Evolutionary conservation across 2,329 filamentous ascomycete genomes (phyloP).

Genomic region (Coleophoma crateriformis): DNA sequence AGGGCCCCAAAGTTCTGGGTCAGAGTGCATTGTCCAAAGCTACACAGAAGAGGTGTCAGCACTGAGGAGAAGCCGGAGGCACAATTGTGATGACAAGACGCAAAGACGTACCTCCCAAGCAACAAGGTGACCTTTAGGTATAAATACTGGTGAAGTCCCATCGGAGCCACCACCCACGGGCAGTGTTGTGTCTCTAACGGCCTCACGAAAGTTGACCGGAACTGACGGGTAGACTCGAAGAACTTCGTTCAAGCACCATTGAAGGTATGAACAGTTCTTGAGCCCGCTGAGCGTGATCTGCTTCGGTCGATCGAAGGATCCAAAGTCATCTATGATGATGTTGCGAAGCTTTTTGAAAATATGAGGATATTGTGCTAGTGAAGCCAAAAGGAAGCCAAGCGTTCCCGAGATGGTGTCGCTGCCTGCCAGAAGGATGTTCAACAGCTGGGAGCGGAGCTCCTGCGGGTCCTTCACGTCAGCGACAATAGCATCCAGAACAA

Average conservation of each 20-base stretch:
- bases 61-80: constrained; percentile 7
- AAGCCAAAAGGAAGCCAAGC: constrained; percentile 37
- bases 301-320: constrained; percentile 13
- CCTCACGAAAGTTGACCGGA: constrained; percentile 16
- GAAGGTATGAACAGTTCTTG: constrained; percentile 16
- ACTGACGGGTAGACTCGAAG: constrained; percentile 22
- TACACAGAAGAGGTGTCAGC: constrained; percentile 12
- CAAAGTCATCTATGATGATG: constrained; percentile 29
- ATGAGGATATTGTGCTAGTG: constrained; percentile 34
- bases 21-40: constrained; percentile 63
- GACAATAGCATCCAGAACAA: constrained; percentile 50
- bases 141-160: constrained; percentile 15
- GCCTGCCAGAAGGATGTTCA: constrained; percentile 40
- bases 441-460: constrained; percentile 31
- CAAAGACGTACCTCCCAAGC: constrained; percentile 12
- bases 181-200: constrained; percentile 14
- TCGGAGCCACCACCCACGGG: constrained; percentile 15
- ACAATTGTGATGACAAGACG: constrained; percentile 9
- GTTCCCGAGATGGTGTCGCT: constrained; percentile 42
- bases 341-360: constrained; percentile 41
- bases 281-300: constrained; percentile 13
- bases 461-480: constrained; percentile 37
- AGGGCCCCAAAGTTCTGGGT: constrained; percentile 62
- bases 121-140: constrained; percentile 12
- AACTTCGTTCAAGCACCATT: constrained; percentile 16